Evolutionary conservation across 495 filamentous ascomycete species (phyloP).

Genomic region (Hamigera avellanea): DNA sequence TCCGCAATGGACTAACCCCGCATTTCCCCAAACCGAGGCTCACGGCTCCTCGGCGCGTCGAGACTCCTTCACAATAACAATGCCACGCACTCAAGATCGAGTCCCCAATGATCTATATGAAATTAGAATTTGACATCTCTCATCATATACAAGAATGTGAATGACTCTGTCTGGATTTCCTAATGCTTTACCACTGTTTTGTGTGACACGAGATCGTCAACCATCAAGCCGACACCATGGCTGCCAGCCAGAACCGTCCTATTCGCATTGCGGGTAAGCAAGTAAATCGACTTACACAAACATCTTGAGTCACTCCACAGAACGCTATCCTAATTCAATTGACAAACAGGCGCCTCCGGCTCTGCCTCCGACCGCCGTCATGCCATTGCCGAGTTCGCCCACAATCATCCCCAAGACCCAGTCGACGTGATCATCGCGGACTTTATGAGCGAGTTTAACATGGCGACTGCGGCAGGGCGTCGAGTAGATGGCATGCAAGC

Average conservation of each 20-base stretch:
- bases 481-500: slow-evolving; percentile 23
- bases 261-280: slow-evolving; percentile 13
- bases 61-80: neutral
- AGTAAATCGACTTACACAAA: too few relatives aligned
- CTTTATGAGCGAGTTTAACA: slow-evolving; percentile 47
- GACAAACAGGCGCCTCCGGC: slow-evolving; percentile 31
- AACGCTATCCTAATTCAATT: neutral
- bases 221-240: slow-evolving; percentile 4
- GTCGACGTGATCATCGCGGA: slow-evolving; percentile 47
- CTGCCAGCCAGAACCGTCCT: slow-evolving; percentile 3
- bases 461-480: slow-evolving; percentile 33
- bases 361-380: slow-evolving; percentile 44
- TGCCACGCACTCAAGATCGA: neutral
- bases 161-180: too few relatives aligned
- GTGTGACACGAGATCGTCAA: too few relatives aligned
- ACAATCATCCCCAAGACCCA: slow-evolving; percentile 33
- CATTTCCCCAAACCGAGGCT: slow-evolving; percentile 7
- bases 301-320: too few relatives aligned
- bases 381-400: slow-evolving; percentile 41
- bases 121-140: too few relatives aligned
- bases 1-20: slow-evolving; percentile 4
- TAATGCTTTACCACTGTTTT: too few relatives aligned
- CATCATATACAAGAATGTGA: too few relatives aligned
- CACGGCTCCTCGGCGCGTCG: too few relatives aligned
- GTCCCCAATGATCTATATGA: too few relatives aligned